phyloP scores from a whole-genome alignment of 2,329 filamentous ascomycete genomes.

The Fusarium udum region DNA sequence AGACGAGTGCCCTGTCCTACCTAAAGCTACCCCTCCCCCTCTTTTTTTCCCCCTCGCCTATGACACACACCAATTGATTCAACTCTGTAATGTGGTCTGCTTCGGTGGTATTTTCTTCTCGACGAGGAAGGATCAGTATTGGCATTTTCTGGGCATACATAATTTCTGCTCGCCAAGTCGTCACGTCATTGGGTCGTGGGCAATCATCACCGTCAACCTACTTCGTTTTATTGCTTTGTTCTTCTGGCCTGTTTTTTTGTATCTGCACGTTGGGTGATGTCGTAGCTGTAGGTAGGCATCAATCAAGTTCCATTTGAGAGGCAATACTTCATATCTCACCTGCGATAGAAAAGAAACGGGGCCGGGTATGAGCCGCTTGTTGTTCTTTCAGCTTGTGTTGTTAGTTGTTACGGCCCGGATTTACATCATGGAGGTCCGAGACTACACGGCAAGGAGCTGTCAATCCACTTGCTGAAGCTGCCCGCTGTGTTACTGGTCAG shows the following conservation, averaged over 20 bases:
- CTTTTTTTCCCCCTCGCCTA: neutral
- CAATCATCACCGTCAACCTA: slow-evolving; percentile 2
- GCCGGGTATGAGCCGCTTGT: slow-evolving; percentile 12
- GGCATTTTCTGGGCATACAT: slow-evolving; percentile 38
- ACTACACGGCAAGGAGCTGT: slow-evolving; percentile 4
- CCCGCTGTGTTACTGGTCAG: slow-evolving; percentile 4
- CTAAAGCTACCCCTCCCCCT: slow-evolving; percentile 9
- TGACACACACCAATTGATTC: slow-evolving; percentile 25
- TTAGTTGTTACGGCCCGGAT: neutral
- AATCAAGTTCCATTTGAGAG: neutral
- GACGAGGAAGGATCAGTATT: slow-evolving; percentile 28
- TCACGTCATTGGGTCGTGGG: slow-evolving; percentile 30
- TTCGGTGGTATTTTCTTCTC: slow-evolving; percentile 23
- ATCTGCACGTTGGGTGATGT: slow-evolving; percentile 21
- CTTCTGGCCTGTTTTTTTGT: slow-evolving; percentile 14
- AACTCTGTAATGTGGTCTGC: neutral
- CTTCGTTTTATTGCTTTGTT: slow-evolving; percentile 23
- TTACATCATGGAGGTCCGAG: slow-evolving; percentile 22
- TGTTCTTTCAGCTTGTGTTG: neutral
- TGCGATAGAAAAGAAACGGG: slow-evolving; percentile 2
- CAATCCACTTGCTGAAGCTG: neutral
- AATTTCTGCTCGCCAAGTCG: slow-evolving; percentile 2
- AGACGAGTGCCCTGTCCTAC: slow-evolving; percentile 23
- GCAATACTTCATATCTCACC: neutral
- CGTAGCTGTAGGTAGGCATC: neutral